Base-by-base conservation (phyloP, 179 eudicot species). In the Spergularia azorica region DNA sequence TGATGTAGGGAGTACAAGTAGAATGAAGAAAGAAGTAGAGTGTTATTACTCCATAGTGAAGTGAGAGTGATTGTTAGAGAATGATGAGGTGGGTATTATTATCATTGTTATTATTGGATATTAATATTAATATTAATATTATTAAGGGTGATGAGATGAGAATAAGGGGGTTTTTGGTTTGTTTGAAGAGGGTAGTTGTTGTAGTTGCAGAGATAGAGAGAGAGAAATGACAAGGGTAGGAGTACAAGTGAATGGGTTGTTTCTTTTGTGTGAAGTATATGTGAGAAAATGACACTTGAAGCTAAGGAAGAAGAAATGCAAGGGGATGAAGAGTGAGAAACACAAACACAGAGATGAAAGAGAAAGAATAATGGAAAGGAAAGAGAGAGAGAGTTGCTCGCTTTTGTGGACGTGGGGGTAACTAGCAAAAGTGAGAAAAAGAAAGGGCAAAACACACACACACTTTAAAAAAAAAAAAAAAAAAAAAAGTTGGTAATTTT, bases 231-330 rank as follows among this genome's bases (percentile, higher is more conserved):
- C 11, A 81, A 66, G 66, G 63, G 87, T 26, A 26, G 32, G 32
- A 26, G 32, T 26, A 26, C 2, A 26, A 26, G 32, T 26, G 32
- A 26, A 26, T 26, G 32, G 88, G 82, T 83, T 79, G 87, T 85
- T 86, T 83, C 86, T 76, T 85, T 82, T 85, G 89, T 83, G 90
- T 87, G 94, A 90, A 88, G 90, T 90, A 90, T 90, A 84, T 81
- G 89, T 83, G 85, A 86, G 92, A 89, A 83, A 92, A 73, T 83
- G 89, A 88, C 86, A 84, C 77, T 84, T 81, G 84, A 39, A 16
- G 41, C 43, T 56, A 9, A 75, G 65, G 76, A 43, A 16, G 17
- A 58, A 46, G 55, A 79, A 63, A 58, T 5, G 10, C 56, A 10
- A 36, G 68, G 74, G 71, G 48, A 68, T 70, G 38, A 63, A 51